Percentiles rank a stretch among this genome's conserved stretches.
Evolutionary conservation across 1,284 basidiomycete genomes (phyloP).

Genomic region (Puccinia polysora): DNA sequence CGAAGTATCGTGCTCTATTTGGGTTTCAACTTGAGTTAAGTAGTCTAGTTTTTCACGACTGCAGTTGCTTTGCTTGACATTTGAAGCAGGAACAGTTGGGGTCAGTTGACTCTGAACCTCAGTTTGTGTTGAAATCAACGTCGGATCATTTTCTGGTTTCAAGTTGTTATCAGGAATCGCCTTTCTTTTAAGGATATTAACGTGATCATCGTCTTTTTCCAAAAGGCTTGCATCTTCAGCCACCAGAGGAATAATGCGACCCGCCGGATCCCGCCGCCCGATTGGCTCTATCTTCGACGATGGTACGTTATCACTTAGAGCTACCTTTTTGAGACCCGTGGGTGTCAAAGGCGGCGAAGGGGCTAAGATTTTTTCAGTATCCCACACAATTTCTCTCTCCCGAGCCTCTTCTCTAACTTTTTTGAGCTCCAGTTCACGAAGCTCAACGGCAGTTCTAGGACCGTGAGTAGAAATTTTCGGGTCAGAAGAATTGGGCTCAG

Average conservation of each 20-base stretch:
- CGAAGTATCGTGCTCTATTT: not conserved
- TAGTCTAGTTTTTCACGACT: no score
- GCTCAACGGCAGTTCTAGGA: constrained; percentile 3
- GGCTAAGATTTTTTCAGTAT: constrained; percentile 22
- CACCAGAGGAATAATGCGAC: constrained; percentile 1
- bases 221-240: not conserved
- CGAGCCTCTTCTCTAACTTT: constrained; percentile 30
- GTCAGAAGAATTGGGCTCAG: constrained; percentile 8
- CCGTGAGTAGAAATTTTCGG: not conserved
- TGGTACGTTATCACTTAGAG: no score
- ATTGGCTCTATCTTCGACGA: constrained; percentile 9
- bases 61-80: not conserved
- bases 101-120: constrained; percentile 15
- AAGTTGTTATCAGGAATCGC: constrained; percentile 9
- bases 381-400: constrained; percentile 22
- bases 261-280: constrained; percentile 15
- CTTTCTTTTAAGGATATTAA: constrained; percentile 30
- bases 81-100: not conserved
- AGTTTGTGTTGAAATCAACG: constrained; percentile 18
- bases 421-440: constrained; percentile 17
- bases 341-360: constrained; percentile 9
- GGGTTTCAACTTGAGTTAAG: not conserved
- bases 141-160: not conserved
- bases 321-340: not conserved
- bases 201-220: not conserved